Base-by-base conservation (phyloP, 345 rosid species). In the Gossypium stocksii region DNA sequence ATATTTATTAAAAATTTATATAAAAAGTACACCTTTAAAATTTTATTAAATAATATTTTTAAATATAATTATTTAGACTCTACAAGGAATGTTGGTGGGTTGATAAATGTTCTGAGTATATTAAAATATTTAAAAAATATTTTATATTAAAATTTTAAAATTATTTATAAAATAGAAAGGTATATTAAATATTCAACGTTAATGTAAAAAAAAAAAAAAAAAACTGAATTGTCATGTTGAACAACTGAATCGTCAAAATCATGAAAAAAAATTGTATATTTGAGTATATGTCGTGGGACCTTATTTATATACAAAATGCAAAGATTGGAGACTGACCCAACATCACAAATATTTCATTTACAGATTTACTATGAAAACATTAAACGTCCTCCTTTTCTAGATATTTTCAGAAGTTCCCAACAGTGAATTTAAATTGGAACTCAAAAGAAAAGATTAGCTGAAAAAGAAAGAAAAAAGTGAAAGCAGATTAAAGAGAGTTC, bases 401-500 rank as follows among this genome's bases (percentile, higher is more conserved):
- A 71, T 54, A 71, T 58, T 58, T 54, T 71, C 14, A 19, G 44
- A 71, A 54, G 74, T 71, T 56, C 16, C 44, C n/a, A 71, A 56
- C 62, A 14, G 13, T 53, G 51, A 38, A 54, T 15, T 20, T 38
- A 27, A 53, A 53, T 8, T 70, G 27, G 15, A 29, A 34, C 49
- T 53, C 49, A 23, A 46, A 6, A 5, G 7, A 5, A 34, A 34
- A 7, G 56, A 22, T 29, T 17, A 16, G 46, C 43, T 53, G 25
- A 70, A 7, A 17, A 16, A 23, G 38, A 34, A 34, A 4, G 38
- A 29, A 2, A 23, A 19, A 1, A 49, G 59, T 69, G 22, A 70
- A 16, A 22, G 29, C 65, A 60, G n/a, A 67, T 67, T 63, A 77
- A 66, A 73, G 74, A 66, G 83, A 75, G 64, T 74, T 76, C 76